Percentiles rank a stretch among this genome's conserved stretches.
Evolutionary conservation across 805 yeast species (phyloP).

Genomic region (Schizosaccharomyces osmophilus): DNA sequence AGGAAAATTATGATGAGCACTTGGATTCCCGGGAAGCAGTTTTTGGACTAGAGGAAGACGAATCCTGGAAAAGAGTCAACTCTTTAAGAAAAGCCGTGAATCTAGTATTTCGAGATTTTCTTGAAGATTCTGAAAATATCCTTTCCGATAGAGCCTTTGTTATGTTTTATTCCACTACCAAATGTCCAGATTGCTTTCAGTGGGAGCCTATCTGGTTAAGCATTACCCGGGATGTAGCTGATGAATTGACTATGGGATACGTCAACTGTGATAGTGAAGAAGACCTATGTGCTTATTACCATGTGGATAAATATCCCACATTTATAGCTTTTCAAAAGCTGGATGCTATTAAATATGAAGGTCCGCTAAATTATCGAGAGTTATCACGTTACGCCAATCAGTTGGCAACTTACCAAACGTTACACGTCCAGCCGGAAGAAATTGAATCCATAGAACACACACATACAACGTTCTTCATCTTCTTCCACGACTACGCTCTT

Average conservation of each 20-base stretch:
- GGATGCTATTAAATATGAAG: not conserved
- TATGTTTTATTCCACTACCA: not conserved
- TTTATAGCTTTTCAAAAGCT: not conserved
- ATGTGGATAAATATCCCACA: not conserved
- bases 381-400: not conserved
- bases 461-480: slow-evolving; percentile 11
- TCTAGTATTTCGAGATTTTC: not conserved
- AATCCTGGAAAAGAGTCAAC: not conserved
- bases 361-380: not conserved
- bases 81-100: not conserved
- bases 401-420: not conserved
- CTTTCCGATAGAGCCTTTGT: not conserved
- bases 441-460: not conserved
- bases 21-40: not conserved
- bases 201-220: not conserved
- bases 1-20: not conserved
- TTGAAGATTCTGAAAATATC: not conserved
- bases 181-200: not conserved
- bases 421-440: not conserved
- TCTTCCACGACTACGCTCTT: slow-evolving; percentile 16
- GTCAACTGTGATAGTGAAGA: not conserved
- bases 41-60: not conserved
- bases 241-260: not conserved
- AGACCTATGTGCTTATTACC: not conserved
- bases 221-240: not conserved